Conservation (phyloP, 257 asterid genomes). For the Phtheirospermum japonicum region DNA sequence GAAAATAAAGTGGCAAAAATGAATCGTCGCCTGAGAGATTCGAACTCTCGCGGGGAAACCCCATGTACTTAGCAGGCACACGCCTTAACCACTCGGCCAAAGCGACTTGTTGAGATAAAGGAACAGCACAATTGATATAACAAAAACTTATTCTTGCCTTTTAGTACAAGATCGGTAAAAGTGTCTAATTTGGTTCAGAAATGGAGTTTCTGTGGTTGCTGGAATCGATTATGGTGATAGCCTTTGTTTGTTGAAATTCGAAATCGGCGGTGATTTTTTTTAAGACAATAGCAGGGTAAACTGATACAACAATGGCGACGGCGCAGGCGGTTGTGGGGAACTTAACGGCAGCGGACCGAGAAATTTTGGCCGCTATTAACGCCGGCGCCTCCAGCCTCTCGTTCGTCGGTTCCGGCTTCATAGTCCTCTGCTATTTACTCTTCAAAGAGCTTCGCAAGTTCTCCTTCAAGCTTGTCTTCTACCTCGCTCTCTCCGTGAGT, state of each 20-base stretch:
- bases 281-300: neutral
- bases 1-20: neutral
- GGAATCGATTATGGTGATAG: slow-evolving; percentile 12
- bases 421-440: slow-evolving; percentile 83
- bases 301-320: slow-evolving; percentile 60
- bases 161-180: neutral
- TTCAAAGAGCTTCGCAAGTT: slow-evolving; percentile 95
- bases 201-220: neutral
- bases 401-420: slow-evolving; percentile 87
- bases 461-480: slow-evolving; percentile 98
- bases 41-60: slow-evolving; percentile 99
- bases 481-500: slow-evolving; percentile 90
- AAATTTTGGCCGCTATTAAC: slow-evolving; percentile 64
- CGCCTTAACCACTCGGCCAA: slow-evolving; percentile 87
- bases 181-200: neutral
- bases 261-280: neutral
- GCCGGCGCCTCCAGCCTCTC: slow-evolving; percentile 83
- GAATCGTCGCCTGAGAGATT: slow-evolving; percentile 93
- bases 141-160: neutral
- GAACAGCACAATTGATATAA: neutral
- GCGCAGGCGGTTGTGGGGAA: slow-evolving; percentile 73
- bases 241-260: slow-evolving; percentile 10
- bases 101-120: slow-evolving; percentile 32
- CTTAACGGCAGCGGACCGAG: slow-evolving; percentile 73
- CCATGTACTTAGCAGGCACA: slow-evolving; percentile 90